Evolutionary conservation across 208 protist species (phyloP).

Genomic region (Wallacemonas sp.): DNA sequence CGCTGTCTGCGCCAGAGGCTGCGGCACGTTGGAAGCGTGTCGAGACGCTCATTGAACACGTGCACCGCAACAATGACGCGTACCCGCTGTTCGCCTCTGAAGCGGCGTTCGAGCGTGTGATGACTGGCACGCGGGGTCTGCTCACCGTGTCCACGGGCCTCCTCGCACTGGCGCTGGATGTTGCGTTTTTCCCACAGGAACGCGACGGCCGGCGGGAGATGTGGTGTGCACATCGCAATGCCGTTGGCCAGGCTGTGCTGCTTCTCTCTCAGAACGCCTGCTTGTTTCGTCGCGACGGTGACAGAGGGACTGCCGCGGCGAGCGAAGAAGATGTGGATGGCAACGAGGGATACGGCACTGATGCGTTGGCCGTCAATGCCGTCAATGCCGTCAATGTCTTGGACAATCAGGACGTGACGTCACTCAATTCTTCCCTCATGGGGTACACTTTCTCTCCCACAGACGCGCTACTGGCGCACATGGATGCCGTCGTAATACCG

Average conservation of each 20-base stretch:
- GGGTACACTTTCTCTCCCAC: background rate
- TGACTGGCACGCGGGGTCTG: background rate
- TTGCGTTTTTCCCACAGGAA: background rate
- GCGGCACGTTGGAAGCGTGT: background rate
- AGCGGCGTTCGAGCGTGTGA: background rate
- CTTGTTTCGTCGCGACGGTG: background rate
- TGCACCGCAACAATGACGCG: background rate
- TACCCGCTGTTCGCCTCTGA: background rate
- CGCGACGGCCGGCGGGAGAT: background rate
- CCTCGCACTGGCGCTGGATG: background rate
- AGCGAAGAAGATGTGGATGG: no score
- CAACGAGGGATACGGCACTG: no score
- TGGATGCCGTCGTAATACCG: background rate
- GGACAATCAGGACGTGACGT: background rate
- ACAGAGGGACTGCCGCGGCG: background rate
- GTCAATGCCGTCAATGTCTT: no score
- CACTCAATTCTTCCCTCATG: conserved; percentile 5
- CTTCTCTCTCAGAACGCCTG: background rate
- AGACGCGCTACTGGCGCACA: background rate
- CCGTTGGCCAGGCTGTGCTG: background rate
- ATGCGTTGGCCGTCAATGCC: no score
- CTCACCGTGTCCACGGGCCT: background rate
- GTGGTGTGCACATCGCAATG: background rate
- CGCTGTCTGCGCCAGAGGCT: background rate
- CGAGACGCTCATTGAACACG: background rate